Conservation (phyloP, 345 rosid species). For the Pelargonium nanum region DNA sequence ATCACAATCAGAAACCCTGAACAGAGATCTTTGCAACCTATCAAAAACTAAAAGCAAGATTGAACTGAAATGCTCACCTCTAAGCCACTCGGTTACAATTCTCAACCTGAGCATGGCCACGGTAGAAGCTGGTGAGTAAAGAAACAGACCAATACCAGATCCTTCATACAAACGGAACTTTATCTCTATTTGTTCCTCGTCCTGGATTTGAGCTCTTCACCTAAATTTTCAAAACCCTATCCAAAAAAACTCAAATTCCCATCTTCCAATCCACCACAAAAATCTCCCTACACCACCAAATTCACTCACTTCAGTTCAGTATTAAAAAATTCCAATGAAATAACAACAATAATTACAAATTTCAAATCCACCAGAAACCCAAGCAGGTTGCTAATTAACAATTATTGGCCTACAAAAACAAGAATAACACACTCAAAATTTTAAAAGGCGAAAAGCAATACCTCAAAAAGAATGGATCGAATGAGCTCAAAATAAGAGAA, state of each 20-base stretch:
- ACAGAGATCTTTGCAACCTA: neutral
- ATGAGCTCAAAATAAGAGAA: too few relatives aligned
- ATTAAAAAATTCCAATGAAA: too few relatives aligned
- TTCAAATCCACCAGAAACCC: too few relatives aligned
- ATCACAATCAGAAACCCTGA: neutral
- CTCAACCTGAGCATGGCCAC: constrained; percentile 73
- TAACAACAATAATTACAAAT: too few relatives aligned
- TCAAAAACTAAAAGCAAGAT: neutral
- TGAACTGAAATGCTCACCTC: constrained; percentile 33
- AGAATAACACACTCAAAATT: too few relatives aligned
- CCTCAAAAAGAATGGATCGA: too few relatives aligned
- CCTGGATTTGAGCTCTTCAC: constrained; percentile 55
- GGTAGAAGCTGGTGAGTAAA: constrained; percentile 63
- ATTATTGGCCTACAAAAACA: too few relatives aligned
- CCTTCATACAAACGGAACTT: constrained; percentile 90
- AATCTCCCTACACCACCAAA: neutral
- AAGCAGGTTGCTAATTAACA: too few relatives aligned
- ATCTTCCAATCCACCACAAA: neutral
- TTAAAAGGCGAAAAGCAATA: too few relatives aligned
- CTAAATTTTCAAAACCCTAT: constrained; percentile 13
- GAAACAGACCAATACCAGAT: constrained; percentile 84
- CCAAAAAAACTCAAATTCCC: neutral
- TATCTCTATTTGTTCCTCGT: constrained; percentile 66
- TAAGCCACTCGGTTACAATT: constrained; percentile 80
- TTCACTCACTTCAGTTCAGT: neutral